A percentile compares a stretch with the other conserved stretches of the same genome.
Conservation (phyloP, 495 filamentous ascomycete species). For the Astrothelium subdiscretum region DNA sequence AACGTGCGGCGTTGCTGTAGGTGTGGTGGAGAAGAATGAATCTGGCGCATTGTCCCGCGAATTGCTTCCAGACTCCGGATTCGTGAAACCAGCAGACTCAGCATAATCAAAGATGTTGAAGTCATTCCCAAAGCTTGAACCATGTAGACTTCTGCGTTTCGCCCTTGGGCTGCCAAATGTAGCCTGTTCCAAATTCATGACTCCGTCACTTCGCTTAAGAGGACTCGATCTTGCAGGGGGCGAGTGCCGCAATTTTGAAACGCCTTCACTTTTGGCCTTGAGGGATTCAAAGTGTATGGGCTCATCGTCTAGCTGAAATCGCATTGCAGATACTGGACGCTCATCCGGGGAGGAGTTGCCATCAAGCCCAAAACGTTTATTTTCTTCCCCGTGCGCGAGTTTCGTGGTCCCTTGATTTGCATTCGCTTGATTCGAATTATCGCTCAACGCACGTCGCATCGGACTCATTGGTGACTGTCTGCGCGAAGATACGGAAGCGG, state of each 20-base stretch:
- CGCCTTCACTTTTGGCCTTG: slow-evolving; percentile 14
- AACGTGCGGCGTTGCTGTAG: background rate
- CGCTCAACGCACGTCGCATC: slow-evolving; percentile 58
- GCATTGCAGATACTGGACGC: background rate
- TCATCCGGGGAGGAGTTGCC: background rate
- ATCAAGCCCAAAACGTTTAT: slow-evolving; percentile 3
- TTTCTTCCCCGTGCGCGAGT: slow-evolving; percentile 42
- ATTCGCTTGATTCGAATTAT: slow-evolving; percentile 62
- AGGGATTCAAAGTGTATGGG: slow-evolving; percentile 28
- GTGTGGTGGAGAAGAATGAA: slow-evolving; percentile 17
- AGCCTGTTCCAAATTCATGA: slow-evolving; percentile 72
- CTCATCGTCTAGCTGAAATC: slow-evolving; percentile 10
- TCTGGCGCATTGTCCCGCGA: background rate
- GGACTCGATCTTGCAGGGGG: slow-evolving; percentile 62
- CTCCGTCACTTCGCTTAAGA: slow-evolving; percentile 81
- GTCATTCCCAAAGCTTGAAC: slow-evolving; percentile 44
- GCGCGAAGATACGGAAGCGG: slow-evolving; percentile 29
- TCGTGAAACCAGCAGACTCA: background rate
- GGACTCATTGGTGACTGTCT: slow-evolving; percentile 63
- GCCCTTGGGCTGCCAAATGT: slow-evolving; percentile 71
- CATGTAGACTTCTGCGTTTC: slow-evolving; percentile 76
- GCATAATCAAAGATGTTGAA: slow-evolving; percentile 63
- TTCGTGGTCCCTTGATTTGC: slow-evolving; percentile 35
- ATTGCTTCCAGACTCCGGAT: background rate
- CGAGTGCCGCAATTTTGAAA: slow-evolving; percentile 15